Evolutionary conservation across 169 alveolate species (phyloP).

Genomic region (Plasmodium chabaudi): DNA sequence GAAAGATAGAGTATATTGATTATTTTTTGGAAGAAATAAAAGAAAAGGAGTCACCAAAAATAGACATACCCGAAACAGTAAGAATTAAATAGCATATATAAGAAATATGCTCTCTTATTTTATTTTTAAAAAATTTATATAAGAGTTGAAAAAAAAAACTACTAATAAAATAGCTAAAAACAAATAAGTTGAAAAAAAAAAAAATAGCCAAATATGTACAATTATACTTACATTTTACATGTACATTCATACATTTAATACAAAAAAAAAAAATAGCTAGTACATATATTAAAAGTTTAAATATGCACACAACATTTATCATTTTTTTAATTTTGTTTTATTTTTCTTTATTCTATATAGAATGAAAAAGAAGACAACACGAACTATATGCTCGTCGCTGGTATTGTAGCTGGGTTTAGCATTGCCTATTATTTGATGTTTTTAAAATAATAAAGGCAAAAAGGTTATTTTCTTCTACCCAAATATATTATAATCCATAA

Average conservation of each 20-base stretch:
- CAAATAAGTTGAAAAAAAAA: slow-evolving; percentile 9
- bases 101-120: not conserved
- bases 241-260: slow-evolving; percentile 5
- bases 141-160: not conserved
- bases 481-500: no score
- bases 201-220: slow-evolving; percentile 7
- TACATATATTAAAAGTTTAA: not conserved
- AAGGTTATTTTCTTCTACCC: not conserved
- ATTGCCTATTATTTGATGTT: slow-evolving; percentile 48
- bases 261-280: slow-evolving; percentile 8
- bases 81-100: not conserved
- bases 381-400: slow-evolving; percentile 31
- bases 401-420: slow-evolving; percentile 21
- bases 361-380: slow-evolving; percentile 35
- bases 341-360: slow-evolving; percentile 10
- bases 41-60: slow-evolving; percentile 13
- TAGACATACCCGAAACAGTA: not conserved
- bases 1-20: slow-evolving; percentile 44
- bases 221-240: not conserved
- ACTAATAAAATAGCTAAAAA: slow-evolving; percentile 6
- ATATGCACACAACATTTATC: not conserved
- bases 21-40: slow-evolving; percentile 54
- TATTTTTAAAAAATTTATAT: not conserved
- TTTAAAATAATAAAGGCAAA: slow-evolving; percentile 15
- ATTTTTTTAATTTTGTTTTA: not conserved